These are phyloP conservation scores for Polysphondylium violaceum DNA, from an alignment of 78 protist species.

Conservation along the genomic window DNA sequence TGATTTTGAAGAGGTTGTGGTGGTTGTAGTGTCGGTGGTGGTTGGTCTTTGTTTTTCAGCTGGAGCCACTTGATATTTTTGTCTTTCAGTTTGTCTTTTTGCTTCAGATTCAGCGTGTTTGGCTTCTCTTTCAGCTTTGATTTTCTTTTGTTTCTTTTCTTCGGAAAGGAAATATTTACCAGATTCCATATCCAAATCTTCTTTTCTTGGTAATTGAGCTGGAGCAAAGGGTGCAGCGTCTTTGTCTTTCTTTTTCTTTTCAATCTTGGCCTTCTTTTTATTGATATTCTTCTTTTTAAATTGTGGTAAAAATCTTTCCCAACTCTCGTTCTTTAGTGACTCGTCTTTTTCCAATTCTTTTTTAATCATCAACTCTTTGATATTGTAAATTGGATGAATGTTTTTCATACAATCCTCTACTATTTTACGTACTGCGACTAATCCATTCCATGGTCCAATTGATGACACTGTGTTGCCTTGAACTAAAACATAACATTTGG, in stretches of 20 bases:
- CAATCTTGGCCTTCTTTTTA: slow-evolving; percentile 7
- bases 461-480: slow-evolving; percentile 98
- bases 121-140: slow-evolving; percentile 38
- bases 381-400: slow-evolving; percentile 98
- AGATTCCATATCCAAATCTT: slow-evolving; percentile 91
- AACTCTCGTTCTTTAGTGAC: slow-evolving; percentile 88
- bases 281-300: slow-evolving; percentile 90
- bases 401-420: slow-evolving; percentile 98
- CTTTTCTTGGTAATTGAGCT: slow-evolving; percentile 63
- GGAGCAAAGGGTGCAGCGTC: slow-evolving; percentile 70
- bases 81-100: slow-evolving; percentile 30
- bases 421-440: slow-evolving; percentile 89
- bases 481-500: slow-evolving; percentile 96
- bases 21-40: no score
- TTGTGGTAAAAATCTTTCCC: slow-evolving; percentile 98
- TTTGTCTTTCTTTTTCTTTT: slow-evolving; percentile 67
- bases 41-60: slow-evolving; percentile 18
- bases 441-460: slow-evolving; percentile 95
- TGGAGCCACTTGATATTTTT: slow-evolving; percentile 38
- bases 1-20: background rate
- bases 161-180: slow-evolving; percentile 94
- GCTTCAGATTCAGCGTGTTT: slow-evolving; percentile 46
- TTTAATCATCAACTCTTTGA: slow-evolving; percentile 98
- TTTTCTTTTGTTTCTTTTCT: slow-evolving; percentile 64
- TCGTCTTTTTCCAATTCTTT: slow-evolving; percentile 96